Evolutionary conservation across 306 rosid species (phyloP).

Genomic region (Biancaea sappan): DNA sequence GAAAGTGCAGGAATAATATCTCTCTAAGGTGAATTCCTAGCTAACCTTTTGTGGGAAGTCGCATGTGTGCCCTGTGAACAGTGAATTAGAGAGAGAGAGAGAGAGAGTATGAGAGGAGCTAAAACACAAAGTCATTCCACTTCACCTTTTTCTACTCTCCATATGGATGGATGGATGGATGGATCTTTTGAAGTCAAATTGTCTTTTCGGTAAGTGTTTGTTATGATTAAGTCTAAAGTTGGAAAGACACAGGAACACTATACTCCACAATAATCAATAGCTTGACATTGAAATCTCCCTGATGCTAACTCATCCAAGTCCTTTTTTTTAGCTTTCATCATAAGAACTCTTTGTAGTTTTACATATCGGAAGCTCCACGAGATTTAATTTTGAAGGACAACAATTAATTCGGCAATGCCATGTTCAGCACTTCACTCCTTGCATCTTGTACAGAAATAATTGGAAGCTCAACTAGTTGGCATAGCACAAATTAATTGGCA

Average conservation of each 20-base stretch:
- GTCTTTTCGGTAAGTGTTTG: constrained; percentile 27
- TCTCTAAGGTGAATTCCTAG: constrained; percentile 19
- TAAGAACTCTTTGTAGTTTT: constrained; percentile 8
- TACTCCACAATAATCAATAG: constrained; percentile 6
- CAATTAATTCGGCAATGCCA: neutral
- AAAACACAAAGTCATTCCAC: constrained; percentile 26
- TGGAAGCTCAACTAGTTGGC: neutral
- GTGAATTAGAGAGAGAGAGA: constrained; percentile 1
- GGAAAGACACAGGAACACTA: neutral
- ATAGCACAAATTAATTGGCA: neutral
- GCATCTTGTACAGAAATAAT: neutral
- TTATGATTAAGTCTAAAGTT: constrained; percentile 25
- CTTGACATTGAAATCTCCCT: constrained; percentile 30
- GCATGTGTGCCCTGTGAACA: constrained; percentile 22
- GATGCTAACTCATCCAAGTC: constrained; percentile 26
- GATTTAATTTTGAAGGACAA: constrained; percentile 3
- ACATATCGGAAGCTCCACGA: neutral
- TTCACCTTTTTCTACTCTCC: neutral
- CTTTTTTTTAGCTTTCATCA: constrained; percentile 11
- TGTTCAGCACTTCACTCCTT: neutral
- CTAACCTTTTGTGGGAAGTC: constrained; percentile 31
- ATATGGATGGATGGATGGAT: neutral
- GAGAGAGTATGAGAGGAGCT: neutral
- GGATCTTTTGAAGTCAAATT: constrained; percentile 27
- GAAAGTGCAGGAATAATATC: constrained; percentile 27